These are phyloP conservation scores for Chlorella sorokiniana DNA, from an alignment of 139 green algal species.

Conservation along the genomic window DNA sequence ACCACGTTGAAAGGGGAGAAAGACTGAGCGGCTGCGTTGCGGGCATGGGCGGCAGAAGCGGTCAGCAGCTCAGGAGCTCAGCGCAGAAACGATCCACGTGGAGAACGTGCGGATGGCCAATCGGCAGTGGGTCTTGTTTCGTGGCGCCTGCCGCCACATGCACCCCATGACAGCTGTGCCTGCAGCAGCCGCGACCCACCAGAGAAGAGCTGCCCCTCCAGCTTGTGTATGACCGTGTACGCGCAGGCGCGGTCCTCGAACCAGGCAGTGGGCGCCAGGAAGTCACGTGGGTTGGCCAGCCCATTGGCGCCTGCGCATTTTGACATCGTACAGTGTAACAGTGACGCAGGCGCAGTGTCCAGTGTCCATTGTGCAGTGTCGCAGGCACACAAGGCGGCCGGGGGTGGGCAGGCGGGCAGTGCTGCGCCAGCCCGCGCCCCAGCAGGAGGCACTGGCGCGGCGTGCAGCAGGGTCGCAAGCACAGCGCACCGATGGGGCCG, in stretches of 20 bases:
- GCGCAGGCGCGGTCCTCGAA: conserved; percentile 74
- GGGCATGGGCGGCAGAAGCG: not conserved
- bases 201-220: conserved; percentile 86
- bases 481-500: conserved; percentile 81
- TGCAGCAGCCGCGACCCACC: not conserved
- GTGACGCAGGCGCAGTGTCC: not conserved
- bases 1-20: conserved; percentile 97
- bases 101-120: no score
- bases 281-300: conserved; percentile 88
- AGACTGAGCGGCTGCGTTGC: conserved; percentile 53
- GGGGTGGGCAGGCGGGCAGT: no score
- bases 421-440: no score
- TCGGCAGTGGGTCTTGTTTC: no score
- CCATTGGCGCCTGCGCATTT: conserved; percentile 81
- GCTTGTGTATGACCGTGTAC: conserved; percentile 86
- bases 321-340: not conserved
- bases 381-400: no score
- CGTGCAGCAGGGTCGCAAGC: not conserved
- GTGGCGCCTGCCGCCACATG: no score
- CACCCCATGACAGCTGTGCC: not conserved
- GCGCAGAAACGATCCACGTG: not conserved
- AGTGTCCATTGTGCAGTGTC: no score
- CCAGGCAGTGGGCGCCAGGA: conserved; percentile 80
- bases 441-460: no score
- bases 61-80: no score